Percentiles rank a stretch among this genome's conserved stretches.
These are phyloP conservation scores for Aureobasidium sp. DNA, from an alignment of 2,329 filamentous ascomycete genomes.

Conservation along the genomic window DNA sequence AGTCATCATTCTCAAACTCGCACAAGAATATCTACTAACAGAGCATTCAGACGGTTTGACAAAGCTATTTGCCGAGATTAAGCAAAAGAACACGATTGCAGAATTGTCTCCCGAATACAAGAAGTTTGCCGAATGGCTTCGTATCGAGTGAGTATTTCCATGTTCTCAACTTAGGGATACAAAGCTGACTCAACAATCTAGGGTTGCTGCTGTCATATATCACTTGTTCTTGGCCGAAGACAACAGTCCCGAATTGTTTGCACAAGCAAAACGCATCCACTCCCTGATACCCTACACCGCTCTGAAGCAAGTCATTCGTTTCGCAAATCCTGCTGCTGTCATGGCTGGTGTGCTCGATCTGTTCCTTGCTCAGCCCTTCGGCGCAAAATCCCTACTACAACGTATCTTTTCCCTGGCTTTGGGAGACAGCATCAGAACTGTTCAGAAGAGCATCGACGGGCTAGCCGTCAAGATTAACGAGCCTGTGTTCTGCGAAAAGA, in stretches of 20 bases:
- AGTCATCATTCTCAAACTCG: conserved; percentile 24
- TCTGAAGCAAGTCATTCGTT: conserved; percentile 92
- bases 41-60: conserved; percentile 64
- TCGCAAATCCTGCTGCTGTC: conserved; percentile 91
- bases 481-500: conserved; percentile 65
- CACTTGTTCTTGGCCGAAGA: conserved; percentile 96
- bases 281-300: conserved; percentile 88
- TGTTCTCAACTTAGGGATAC: neutral
- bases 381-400: conserved; percentile 81
- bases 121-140: conserved; percentile 96
- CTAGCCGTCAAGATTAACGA: conserved; percentile 75
- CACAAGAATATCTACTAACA: neutral
- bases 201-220: conserved; percentile 88
- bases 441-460: conserved; percentile 79
- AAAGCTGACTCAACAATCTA: conserved; percentile 17
- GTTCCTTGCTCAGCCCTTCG: conserved; percentile 92
- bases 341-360: conserved; percentile 95
- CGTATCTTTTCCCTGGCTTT: conserved; percentile 89
- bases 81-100: conserved; percentile 75
- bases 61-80: conserved; percentile 86
- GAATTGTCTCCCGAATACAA: conserved; percentile 92
- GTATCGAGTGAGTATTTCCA: conserved; percentile 59
- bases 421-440: conserved; percentile 77
- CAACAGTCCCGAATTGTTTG: conserved; percentile 93
- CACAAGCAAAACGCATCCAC: conserved; percentile 88